phyloP scores from a whole-genome alignment of 2,329 filamentous ascomycete genomes.

The Endoconidiophora laricicola region DNA sequence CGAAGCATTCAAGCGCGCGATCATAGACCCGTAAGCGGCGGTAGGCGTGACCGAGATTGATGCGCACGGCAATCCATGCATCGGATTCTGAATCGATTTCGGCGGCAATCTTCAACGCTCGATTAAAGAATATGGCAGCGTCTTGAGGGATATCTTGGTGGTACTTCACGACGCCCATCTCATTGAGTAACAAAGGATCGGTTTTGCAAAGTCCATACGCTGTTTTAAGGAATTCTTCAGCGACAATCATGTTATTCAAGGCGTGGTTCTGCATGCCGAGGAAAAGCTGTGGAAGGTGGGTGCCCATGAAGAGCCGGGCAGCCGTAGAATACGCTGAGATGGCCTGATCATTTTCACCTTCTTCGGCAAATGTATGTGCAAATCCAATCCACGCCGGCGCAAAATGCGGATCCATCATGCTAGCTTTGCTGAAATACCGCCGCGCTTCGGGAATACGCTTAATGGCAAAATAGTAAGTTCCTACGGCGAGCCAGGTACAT shows the following conservation, averaged over 20 bases:
- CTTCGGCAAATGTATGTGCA: conserved; percentile 91
- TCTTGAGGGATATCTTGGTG: conserved; percentile 67
- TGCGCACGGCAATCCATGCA: conserved; percentile 69
- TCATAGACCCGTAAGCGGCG: conserved; percentile 53
- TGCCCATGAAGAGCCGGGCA: conserved; percentile 87
- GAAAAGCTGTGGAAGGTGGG: conserved; percentile 88
- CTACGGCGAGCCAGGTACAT: conserved; percentile 85
- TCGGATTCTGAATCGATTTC: conserved; percentile 69
- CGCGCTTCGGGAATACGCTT: conserved; percentile 83
- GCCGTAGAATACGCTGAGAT: conserved; percentile 96
- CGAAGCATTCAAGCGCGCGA: conserved; percentile 64
- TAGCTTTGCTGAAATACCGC: conserved; percentile 92
- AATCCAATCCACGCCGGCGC: conserved; percentile 98
- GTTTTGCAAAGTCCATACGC: conserved; percentile 69
- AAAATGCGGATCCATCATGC: conserved; percentile 94
- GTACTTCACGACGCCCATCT: conserved; percentile 91
- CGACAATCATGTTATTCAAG: conserved; percentile 83
- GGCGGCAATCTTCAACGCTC: conserved; percentile 59
- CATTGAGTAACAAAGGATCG: conserved; percentile 83
- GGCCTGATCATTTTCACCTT: conserved; percentile 95
- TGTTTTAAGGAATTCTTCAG: conserved; percentile 84
- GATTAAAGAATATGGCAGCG: conserved; percentile 60
- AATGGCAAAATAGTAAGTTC: conserved; percentile 83
- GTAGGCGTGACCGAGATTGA: conserved; percentile 79
- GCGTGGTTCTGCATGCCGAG: conserved; percentile 97